Percentiles rank a stretch among this genome's conserved stretches.
Evolutionary conservation across 169 alveolate species (phyloP).

Genomic region (Plasmodium chabaudi): DNA sequence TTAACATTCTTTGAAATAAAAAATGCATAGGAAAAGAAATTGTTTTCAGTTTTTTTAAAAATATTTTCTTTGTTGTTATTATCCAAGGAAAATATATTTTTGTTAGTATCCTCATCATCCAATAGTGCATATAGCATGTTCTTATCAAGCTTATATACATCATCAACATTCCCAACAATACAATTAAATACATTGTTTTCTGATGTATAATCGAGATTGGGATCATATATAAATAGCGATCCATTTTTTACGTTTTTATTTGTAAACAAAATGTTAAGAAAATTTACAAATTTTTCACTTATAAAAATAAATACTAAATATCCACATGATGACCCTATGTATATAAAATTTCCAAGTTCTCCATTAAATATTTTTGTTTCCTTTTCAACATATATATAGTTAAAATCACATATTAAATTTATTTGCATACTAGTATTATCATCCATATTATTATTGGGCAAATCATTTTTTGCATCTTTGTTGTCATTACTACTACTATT

Average conservation of each 20-base stretch:
- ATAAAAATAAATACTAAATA: conserved; percentile 50
- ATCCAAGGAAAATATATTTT: neutral
- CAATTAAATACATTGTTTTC: neutral
- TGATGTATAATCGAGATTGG: neutral
- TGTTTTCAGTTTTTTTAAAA: conserved; percentile 28
- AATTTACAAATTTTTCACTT: conserved; percentile 32
- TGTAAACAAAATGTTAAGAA: conserved; percentile 26
- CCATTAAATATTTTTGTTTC: conserved; percentile 59
- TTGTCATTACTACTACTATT: neutral
- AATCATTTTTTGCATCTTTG: too few species aligned
- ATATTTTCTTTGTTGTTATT: conserved; percentile 37
- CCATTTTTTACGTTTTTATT: conserved; percentile 34
- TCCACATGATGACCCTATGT: conserved; percentile 69
- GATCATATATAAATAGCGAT: conserved; percentile 43
- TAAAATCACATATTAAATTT: conserved; percentile 44
- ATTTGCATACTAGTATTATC: conserved; percentile 1
- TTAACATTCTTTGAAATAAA: conserved; percentile 56
- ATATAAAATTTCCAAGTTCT: conserved; percentile 37
- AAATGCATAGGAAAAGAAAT: conserved; percentile 66
- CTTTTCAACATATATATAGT: conserved; percentile 38
- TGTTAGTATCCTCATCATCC: conserved; percentile 30
- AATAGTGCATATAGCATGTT: conserved; percentile 34
- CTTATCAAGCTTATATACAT: conserved; percentile 47
- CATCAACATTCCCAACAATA: conserved; percentile 57
- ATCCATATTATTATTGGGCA: neutral